A percentile compares a stretch with the other conserved stretches of the same genome.
These are phyloP conservation scores for Penicillium roqueforti DNA, from an alignment of 495 filamentous ascomycete species.

Conservation along the genomic window DNA sequence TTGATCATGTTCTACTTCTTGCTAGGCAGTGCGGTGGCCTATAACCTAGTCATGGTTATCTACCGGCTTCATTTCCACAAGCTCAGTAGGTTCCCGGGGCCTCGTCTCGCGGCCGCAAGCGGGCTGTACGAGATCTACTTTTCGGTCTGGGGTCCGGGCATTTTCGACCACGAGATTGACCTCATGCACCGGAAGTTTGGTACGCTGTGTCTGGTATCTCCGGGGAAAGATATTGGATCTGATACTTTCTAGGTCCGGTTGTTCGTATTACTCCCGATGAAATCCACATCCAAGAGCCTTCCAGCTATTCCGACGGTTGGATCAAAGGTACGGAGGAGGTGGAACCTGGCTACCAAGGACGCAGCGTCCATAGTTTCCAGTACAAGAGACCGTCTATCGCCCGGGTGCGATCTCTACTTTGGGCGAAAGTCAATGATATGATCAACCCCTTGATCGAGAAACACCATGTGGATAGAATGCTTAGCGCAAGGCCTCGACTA, in stretches of 20 bases:
- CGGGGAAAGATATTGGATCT: neutral
- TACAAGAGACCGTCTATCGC: constrained; percentile 17
- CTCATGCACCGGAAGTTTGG: constrained; percentile 43
- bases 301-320: constrained; percentile 15
- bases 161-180: constrained; percentile 40
- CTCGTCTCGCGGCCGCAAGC: constrained; percentile 40
- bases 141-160: constrained; percentile 34
- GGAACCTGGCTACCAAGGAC: constrained; percentile 2
- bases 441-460: constrained; percentile 16
- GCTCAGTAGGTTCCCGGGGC: constrained; percentile 43
- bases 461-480: constrained; percentile 14
- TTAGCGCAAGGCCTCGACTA: constrained; percentile 3
- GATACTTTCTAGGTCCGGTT: constrained; percentile 18
- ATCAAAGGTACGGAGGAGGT: constrained; percentile 16
- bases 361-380: constrained; percentile 5
- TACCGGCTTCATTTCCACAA: constrained; percentile 38
- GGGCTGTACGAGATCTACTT: constrained; percentile 47
- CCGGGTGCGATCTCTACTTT: constrained; percentile 16
- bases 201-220: constrained; percentile 1
- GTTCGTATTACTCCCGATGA: constrained; percentile 28
- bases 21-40: constrained; percentile 24
- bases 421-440: constrained; percentile 18
- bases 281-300: constrained; percentile 20
- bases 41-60: constrained; percentile 20
- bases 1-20: constrained; percentile 25